These are phyloP conservation scores for Candida sanyaensis DNA, from an alignment of 1,139 yeast genomes.

Conservation along the genomic window DNA sequence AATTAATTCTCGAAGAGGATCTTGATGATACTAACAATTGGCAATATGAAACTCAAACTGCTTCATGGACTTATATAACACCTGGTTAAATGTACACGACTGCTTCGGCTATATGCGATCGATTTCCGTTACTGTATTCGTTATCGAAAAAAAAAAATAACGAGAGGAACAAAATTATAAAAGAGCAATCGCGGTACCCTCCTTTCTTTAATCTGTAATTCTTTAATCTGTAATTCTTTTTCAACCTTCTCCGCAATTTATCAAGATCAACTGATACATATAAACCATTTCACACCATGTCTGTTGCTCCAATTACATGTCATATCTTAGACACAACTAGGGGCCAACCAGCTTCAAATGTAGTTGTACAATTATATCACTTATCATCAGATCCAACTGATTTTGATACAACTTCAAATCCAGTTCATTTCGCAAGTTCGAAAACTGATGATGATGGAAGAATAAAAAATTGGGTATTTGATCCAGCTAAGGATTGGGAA, in stretches of 20 bases:
- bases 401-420: conserved; percentile 24
- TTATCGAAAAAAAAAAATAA: too few species aligned
- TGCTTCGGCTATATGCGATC: conserved; percentile 6
- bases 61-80: conserved; percentile 10
- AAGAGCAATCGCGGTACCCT: too few species aligned
- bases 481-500: conserved; percentile 33
- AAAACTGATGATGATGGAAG: conserved; percentile 80
- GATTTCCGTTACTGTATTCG: neutral
- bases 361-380: conserved; percentile 58
- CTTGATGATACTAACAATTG: conserved; percentile 21
- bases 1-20: conserved; percentile 21
- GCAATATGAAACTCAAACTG: conserved; percentile 22
- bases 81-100: neutral
- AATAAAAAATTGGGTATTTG: conserved; percentile 62
- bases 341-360: conserved; percentile 77
- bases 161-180: too few species aligned
- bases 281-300: conserved; percentile 10
- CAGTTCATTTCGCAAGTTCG: conserved; percentile 58
- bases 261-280: too few species aligned
- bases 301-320: conserved; percentile 71
- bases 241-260: too few species aligned
- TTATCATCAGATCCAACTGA: conserved; percentile 26
- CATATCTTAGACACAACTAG: conserved; percentile 83
- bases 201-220: too few species aligned
- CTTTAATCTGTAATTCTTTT: neutral